Evolutionary conservation across 495 filamentous ascomycete genomes (phyloP).

Genomic region (Podospora australis): DNA sequence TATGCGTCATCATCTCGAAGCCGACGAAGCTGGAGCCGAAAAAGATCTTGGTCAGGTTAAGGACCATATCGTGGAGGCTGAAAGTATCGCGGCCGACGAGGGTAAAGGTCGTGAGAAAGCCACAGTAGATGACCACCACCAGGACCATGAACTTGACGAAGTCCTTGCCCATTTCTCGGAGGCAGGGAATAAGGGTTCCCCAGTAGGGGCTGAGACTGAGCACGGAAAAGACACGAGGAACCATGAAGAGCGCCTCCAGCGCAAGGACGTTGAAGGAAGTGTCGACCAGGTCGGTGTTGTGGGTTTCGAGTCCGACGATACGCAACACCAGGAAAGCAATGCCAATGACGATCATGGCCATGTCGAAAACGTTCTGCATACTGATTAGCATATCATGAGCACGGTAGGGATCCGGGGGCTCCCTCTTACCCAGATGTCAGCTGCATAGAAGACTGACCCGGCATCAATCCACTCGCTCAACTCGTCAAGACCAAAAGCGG

Average conservation of each 20-base stretch:
- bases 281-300: conserved; percentile 59
- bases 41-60: conserved; percentile 81
- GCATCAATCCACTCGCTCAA: conserved; percentile 77
- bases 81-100: conserved; percentile 76
- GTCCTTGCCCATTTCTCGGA: conserved; percentile 92
- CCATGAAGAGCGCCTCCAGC: conserved; percentile 82
- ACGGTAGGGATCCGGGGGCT: too few relatives aligned
- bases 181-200: conserved; percentile 71
- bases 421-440: conserved; percentile 93
- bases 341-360: conserved; percentile 81
- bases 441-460: conserved; percentile 74
- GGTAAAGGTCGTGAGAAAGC: conserved; percentile 88
- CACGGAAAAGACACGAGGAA: conserved; percentile 84
- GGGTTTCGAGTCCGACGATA: conserved; percentile 65
- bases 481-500: conserved; percentile 84
- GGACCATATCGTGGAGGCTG: conserved; percentile 69
- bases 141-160: conserved; percentile 86
- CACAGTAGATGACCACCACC: conserved; percentile 75
- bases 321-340: conserved; percentile 62
- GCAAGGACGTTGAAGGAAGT: conserved; percentile 82
- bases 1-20: conserved; percentile 54
- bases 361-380: conserved; percentile 81
- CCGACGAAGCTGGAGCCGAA: conserved; percentile 71
- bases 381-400: too few relatives aligned
- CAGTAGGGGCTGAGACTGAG: conserved; percentile 88